Evolutionary conservation across 331 rosid species (phyloP), one percentile per base, ranked within the genome.

Genomic region (Cydonia oblonga): DNA sequence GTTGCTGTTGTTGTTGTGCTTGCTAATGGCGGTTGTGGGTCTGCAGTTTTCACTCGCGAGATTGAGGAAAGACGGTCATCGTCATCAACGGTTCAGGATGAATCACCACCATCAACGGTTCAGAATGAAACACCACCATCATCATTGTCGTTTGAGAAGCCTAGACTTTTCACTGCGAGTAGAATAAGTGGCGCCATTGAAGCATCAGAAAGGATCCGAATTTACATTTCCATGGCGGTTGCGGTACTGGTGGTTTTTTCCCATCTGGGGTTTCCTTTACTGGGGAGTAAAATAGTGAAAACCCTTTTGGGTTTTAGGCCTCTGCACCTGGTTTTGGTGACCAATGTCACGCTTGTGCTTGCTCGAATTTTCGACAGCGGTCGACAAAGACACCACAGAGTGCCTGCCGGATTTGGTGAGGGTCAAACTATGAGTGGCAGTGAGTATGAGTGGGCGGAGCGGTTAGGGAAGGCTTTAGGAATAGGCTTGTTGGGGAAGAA

Each of bases 281-380:
- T 75, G 7, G 84, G 87, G 26, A 71, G 60, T 69, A 71, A 69
- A 53, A n/a, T 90, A 42, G 32, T 87, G 44, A 84, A 74, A 64
- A 71, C 38, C 38, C 67, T 81, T 24, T 19, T 85, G 64, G 71
- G 83, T 75, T 89, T 80, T 69, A 82, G 82, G 75, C 98, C 92
- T 2, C 78, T 91, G 64, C 81, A 84, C 71, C 69, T 93, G 29
- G 85, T 91, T 80, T 80, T 90, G 73, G 64, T 89, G 26, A 87
- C 97, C n/a, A 88, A 87, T 81, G 61, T 71, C 26, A 86, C 92
- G 1, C 67, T 85, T 72, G 89, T 90, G 83, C 68, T 84, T 72
- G 83, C 88, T 0, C 69, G 56, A 20, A 71, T 93, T 68, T 56
- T 93, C 35, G 13, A 60, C 12, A 60, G 6, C 7, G 74, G 44